Percentiles rank a stretch among this genome's conserved stretches.
phyloP scores from a whole-genome alignment of 257 asterid genomes.

The Solanum boliviense region DNA sequence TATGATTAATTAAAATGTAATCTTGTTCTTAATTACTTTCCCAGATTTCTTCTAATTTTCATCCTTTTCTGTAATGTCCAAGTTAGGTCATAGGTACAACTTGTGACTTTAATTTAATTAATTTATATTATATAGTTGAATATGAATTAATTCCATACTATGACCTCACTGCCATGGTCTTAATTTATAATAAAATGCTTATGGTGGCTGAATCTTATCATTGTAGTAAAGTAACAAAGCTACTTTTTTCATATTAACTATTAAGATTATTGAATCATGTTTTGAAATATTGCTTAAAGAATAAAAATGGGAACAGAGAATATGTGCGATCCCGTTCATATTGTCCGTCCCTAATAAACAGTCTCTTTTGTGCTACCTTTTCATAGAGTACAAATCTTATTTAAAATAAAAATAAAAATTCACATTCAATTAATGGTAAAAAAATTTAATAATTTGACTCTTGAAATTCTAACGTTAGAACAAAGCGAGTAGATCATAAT shows the following conservation, averaged over 20 bases:
- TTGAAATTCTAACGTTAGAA: neutral
- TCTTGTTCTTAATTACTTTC: neutral
- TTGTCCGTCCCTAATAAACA: neutral
- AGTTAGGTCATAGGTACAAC: neutral
- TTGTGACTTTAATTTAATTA: neutral
- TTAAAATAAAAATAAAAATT: neutral
- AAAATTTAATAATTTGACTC: neutral
- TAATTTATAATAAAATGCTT: neutral
- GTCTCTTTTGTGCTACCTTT: neutral
- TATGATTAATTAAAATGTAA: neutral
- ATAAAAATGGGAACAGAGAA: neutral
- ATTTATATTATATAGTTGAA: neutral
- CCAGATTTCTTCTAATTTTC: neutral
- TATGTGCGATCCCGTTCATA: neutral
- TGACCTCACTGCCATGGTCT: neutral
- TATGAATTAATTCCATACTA: neutral
- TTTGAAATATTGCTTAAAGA: neutral
- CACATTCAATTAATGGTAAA: neutral
- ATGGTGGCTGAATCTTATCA: neutral
- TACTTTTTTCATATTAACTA: neutral
- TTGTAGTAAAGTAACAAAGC: neutral
- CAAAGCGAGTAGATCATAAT: no score
- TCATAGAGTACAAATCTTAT: neutral
- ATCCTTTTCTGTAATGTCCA: neutral
- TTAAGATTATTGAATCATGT: neutral